Percentiles rank a stretch among this genome's conserved stretches.
Conservation (phyloP, 805 yeast species). For the Candida koratica region DNA sequence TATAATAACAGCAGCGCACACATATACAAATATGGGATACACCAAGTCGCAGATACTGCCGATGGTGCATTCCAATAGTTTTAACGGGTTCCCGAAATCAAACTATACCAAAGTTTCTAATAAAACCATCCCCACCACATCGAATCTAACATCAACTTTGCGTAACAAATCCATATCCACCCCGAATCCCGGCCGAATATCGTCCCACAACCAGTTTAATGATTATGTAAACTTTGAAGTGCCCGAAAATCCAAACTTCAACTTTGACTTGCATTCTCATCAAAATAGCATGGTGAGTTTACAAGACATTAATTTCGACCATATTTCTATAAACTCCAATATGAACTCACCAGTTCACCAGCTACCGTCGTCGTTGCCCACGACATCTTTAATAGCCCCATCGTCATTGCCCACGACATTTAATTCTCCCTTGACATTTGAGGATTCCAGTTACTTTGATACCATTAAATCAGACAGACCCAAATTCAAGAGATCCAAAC, state of each 20-base stretch:
- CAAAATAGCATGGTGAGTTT: conserved; percentile 13
- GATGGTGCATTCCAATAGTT: conserved; percentile 2
- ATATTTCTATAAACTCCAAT: conserved; percentile 2
- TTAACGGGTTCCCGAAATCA: neutral
- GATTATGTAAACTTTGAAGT: conserved; percentile 12
- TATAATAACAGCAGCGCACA: conserved; percentile 1
- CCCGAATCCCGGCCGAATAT: conserved; percentile 1
- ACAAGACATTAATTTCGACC: conserved; percentile 8
- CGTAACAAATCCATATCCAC: conserved; percentile 1
- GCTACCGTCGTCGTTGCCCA: conserved; percentile 2
- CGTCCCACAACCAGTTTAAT: conserved; percentile 6
- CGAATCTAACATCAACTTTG: conserved; percentile 4
- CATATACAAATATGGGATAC: neutral
- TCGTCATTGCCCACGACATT: conserved; percentile 11
- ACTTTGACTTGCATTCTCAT: conserved; percentile 12
- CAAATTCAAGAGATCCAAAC: conserved; percentile 12
- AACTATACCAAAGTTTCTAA: conserved; percentile 1
- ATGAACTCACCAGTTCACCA: conserved; percentile 5
- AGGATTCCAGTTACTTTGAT: conserved; percentile 13
- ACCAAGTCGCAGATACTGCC: neutral
- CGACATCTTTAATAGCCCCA: conserved; percentile 9
- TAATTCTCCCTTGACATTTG: conserved; percentile 14
- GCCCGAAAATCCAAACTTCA: conserved; percentile 4
- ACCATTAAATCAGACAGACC: conserved; percentile 11
- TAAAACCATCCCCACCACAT: conserved; percentile 1